Conservation (phyloP, 2,329 filamentous ascomycete species). For the Aspergillus pseudonomiae region DNA sequence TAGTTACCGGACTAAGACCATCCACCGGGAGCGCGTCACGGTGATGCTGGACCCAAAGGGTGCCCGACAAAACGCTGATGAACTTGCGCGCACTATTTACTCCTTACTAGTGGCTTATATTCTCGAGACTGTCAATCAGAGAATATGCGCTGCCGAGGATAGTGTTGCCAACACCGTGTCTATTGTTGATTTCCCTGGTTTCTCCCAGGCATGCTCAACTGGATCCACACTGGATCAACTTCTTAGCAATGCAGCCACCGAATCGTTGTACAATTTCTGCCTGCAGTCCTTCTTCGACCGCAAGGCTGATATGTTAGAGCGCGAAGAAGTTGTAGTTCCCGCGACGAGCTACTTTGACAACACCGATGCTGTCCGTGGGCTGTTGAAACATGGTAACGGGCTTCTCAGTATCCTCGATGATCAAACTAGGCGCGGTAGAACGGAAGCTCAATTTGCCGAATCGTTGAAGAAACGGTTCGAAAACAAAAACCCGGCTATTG, state of each 20-base stretch:
- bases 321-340: constrained; percentile 86
- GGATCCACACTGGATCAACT: constrained; percentile 88
- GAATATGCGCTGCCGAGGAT: constrained; percentile 83
- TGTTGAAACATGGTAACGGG: constrained; percentile 91
- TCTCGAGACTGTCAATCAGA: constrained; percentile 89
- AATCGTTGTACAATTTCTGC: constrained; percentile 89
- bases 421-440: constrained; percentile 85
- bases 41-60: constrained; percentile 95
- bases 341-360: constrained; percentile 98
- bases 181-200: constrained; percentile 94
- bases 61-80: constrained; percentile 88
- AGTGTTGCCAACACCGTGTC: constrained; percentile 90
- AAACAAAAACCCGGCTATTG: constrained; percentile 88
- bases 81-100: constrained; percentile 90
- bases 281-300: constrained; percentile 95
- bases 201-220: constrained; percentile 80
- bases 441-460: constrained; percentile 87
- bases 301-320: constrained; percentile 90
- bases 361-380: constrained; percentile 85
- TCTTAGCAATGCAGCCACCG: constrained; percentile 89
- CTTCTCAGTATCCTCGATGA: constrained; percentile 93
- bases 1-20: constrained; percentile 95
- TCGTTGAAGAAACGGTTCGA: constrained; percentile 91
- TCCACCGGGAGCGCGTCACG: constrained; percentile 95
- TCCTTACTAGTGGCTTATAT: constrained; percentile 92